phyloP scores from a whole-genome alignment of 108 stramenopile genomes.

The Tribonema minus region DNA sequence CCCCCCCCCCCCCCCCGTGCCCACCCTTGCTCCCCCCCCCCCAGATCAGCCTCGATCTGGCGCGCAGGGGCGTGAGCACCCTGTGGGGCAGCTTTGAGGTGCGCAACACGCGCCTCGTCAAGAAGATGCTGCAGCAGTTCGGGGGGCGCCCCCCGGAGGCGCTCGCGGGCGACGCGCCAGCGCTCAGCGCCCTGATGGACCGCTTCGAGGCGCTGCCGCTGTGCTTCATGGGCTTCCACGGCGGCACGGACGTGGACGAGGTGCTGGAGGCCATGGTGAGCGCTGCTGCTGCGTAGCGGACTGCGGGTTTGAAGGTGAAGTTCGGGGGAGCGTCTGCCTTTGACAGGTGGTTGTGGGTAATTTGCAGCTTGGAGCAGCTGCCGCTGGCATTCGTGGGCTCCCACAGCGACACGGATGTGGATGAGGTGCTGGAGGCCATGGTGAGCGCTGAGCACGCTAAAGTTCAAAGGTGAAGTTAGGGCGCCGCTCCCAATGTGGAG shows the following conservation, averaged over 20 bases:
- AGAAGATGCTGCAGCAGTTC: constrained; percentile 85
- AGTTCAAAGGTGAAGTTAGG: too few species aligned
- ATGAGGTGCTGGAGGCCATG: constrained; percentile 92
- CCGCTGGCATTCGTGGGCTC: constrained; percentile 89
- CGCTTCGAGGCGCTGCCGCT: constrained; percentile 81
- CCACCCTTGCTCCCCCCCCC: too few species aligned
- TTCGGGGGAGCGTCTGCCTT: too few species aligned
- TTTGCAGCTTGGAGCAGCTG: constrained; percentile 74
- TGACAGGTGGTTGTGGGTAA: too few species aligned
- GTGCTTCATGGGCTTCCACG: constrained; percentile 89
- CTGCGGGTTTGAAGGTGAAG: too few species aligned
- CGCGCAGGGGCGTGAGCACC: constrained; percentile 77
- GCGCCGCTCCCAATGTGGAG: too few species aligned
- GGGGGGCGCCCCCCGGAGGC: constrained; percentile 63
- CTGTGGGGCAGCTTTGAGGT: constrained; percentile 97
- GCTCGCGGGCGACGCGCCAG: constrained; percentile 2
- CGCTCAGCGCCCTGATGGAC: constrained; percentile 66
- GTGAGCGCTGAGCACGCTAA: not conserved
- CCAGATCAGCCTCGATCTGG: constrained; percentile 80
- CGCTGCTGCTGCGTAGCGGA: not conserved
- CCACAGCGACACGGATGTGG: constrained; percentile 85
- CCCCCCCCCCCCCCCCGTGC: too few species aligned
- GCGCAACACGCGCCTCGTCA: constrained; percentile 79
- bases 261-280: constrained; percentile 85
- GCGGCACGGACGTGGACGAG: constrained; percentile 81